Evolutionary conservation across 116 monocot species (phyloP).

Genomic region (Phalaenopsis hybrid): DNA sequence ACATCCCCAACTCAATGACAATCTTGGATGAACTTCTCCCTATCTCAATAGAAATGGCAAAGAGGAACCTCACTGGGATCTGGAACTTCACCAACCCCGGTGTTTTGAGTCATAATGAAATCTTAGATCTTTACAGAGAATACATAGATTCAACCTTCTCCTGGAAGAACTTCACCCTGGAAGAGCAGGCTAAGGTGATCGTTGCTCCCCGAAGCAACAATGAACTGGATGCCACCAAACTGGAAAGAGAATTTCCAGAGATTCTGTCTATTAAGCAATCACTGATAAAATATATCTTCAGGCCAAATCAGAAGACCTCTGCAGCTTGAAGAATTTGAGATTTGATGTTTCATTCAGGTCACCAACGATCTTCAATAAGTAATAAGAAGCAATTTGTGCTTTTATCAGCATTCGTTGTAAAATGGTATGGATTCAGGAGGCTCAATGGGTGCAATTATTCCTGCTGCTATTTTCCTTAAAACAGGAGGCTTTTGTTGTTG

Average conservation of each 20-base stretch:
- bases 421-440: neutral
- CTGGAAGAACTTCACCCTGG: conserved; percentile 42
- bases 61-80: conserved; percentile 44
- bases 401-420: neutral
- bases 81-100: conserved; percentile 57
- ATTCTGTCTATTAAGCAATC: conserved; percentile 37
- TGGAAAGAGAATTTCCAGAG: conserved; percentile 37
- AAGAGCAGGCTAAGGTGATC: conserved; percentile 46
- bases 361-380: neutral
- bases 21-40: conserved; percentile 38
- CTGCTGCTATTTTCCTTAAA: too few relatives aligned
- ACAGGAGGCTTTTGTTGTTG: too few relatives aligned
- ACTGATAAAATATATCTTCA: conserved; percentile 33
- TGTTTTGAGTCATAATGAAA: conserved; percentile 38
- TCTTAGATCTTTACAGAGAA: conserved; percentile 39
- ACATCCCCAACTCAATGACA: conserved; percentile 48
- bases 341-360: neutral
- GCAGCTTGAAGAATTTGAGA: conserved; percentile 11
- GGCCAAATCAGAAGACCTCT: conserved; percentile 37
- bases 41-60: conserved; percentile 45
- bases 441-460: neutral
- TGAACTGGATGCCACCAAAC: conserved; percentile 27
- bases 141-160: conserved; percentile 36
- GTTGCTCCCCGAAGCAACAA: conserved; percentile 45
- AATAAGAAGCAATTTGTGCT: neutral